Evolutionary conservation across 345 rosid species (phyloP).

Genomic region (Arabidopsis suecica): DNA sequence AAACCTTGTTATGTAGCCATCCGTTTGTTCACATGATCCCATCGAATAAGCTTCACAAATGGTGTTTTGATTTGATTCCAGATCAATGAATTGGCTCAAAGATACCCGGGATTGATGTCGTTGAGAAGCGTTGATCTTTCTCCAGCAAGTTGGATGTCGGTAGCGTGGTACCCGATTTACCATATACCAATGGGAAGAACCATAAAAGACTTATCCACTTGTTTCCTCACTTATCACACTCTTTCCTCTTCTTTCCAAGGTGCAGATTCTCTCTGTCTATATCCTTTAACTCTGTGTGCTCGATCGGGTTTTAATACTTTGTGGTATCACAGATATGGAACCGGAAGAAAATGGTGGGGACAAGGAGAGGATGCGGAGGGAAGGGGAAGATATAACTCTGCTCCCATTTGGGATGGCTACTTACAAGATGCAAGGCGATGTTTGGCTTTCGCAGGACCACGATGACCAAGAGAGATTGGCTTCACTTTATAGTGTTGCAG

Average conservation of each 20-base stretch:
- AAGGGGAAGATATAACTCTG: constrained; percentile 68
- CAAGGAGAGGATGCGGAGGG: constrained; percentile 52
- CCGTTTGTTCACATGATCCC: background rate
- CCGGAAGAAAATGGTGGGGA: constrained; percentile 60
- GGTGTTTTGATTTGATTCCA: constrained; percentile 36
- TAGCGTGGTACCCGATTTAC: constrained; percentile 98
- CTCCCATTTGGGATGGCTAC: constrained; percentile 88
- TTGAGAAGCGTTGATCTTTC: constrained; percentile 97
- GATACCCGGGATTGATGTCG: constrained; percentile 81
- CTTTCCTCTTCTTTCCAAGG: constrained; percentile 97
- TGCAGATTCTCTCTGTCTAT: constrained; percentile 23
- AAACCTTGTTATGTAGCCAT: background rate
- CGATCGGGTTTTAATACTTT: background rate
- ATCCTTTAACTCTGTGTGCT: background rate
- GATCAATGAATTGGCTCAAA: constrained; percentile 75
- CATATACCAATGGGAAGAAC: constrained; percentile 99
- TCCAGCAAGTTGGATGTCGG: constrained; percentile 99
- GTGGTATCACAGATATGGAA: constrained; percentile 50
- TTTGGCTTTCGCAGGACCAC: constrained; percentile 81
- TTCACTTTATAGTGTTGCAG: constrained; percentile 89
- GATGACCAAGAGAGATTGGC: constrained; percentile 76
- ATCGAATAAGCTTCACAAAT: background rate
- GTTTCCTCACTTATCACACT: constrained; percentile 96
- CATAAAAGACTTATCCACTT: constrained; percentile 90
- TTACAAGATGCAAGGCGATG: constrained; percentile 94